Percentiles rank a stretch among this genome's conserved stretches.
Evolutionary conservation across 352 stramenopile species (phyloP).

Genomic region (Globisporangium ultimum): DNA sequence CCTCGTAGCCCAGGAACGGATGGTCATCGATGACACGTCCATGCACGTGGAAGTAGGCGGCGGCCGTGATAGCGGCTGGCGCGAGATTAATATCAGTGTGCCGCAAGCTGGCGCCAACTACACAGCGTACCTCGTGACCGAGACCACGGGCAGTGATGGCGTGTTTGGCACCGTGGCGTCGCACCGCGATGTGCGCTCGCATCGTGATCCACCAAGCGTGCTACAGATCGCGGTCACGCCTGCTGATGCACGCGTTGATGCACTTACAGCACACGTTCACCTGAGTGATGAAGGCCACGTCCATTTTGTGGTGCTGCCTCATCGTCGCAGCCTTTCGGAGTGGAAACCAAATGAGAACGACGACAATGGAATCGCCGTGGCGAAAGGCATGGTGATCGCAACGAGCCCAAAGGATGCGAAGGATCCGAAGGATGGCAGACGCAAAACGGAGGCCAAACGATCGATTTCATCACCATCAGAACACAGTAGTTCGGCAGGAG

Average conservation of each 20-base stretch:
- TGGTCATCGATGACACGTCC: slow-evolving; percentile 29
- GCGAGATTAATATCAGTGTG: slow-evolving; percentile 52
- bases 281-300: slow-evolving; percentile 53
- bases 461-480: background rate
- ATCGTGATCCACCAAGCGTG: slow-evolving; percentile 36
- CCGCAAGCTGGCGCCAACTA: slow-evolving; percentile 55
- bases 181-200: slow-evolving; percentile 47
- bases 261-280: slow-evolving; percentile 46
- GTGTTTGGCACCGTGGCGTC: slow-evolving; percentile 71
- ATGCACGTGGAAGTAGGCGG: slow-evolving; percentile 9
- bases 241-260: slow-evolving; percentile 63
- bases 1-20: slow-evolving; percentile 35
- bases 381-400: slow-evolving; percentile 15
- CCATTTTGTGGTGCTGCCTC: slow-evolving; percentile 54
- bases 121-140: slow-evolving; percentile 69
- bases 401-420: background rate
- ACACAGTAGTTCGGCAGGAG: background rate
- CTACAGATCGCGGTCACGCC: slow-evolving; percentile 36
- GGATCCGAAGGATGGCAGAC: background rate
- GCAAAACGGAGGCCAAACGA: no score
- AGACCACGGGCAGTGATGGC: slow-evolving; percentile 61
- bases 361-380: slow-evolving; percentile 7
- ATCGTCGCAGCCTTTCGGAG: slow-evolving; percentile 23
- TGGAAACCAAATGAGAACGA: background rate
- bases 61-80: slow-evolving; percentile 39